Conservation (phyloP, 306 rosid species). For the Cyclanthera cordifolia region DNA sequence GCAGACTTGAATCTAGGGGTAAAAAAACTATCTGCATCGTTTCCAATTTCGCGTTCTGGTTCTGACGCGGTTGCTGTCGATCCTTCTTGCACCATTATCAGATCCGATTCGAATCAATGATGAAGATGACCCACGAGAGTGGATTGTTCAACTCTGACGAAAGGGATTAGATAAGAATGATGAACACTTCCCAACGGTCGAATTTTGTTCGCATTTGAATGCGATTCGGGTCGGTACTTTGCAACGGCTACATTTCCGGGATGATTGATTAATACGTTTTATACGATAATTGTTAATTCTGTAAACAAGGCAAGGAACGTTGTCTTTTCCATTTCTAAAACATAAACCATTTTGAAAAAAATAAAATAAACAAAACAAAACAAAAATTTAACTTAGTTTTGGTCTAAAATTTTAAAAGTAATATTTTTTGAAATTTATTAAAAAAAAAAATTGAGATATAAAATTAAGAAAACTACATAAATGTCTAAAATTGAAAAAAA, state of each 20-base stretch:
- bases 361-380: no score
- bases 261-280: background rate
- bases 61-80: slow-evolving; percentile 23
- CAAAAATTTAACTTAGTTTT: no score
- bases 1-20: slow-evolving; percentile 82
- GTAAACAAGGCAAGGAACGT: no score
- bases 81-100: slow-evolving; percentile 39
- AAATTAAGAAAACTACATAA: no score
- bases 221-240: background rate
- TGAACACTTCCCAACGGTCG: slow-evolving; percentile 2
- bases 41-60: slow-evolving; percentile 17
- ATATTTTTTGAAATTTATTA: no score
- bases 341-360: no score
- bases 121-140: background rate
- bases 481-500: no score
- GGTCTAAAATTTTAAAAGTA: no score
- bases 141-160: background rate
- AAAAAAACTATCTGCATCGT: slow-evolving; percentile 20
- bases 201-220: slow-evolving; percentile 1
- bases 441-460: no score
- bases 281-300: no score
- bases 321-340: no score
- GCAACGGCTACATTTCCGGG: slow-evolving; percentile 9
- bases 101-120: background rate
- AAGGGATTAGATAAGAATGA: background rate